These are phyloP conservation scores for Alternaria brassicicola DNA, from an alignment of 2,329 filamentous ascomycete species.

Conservation along the genomic window DNA sequence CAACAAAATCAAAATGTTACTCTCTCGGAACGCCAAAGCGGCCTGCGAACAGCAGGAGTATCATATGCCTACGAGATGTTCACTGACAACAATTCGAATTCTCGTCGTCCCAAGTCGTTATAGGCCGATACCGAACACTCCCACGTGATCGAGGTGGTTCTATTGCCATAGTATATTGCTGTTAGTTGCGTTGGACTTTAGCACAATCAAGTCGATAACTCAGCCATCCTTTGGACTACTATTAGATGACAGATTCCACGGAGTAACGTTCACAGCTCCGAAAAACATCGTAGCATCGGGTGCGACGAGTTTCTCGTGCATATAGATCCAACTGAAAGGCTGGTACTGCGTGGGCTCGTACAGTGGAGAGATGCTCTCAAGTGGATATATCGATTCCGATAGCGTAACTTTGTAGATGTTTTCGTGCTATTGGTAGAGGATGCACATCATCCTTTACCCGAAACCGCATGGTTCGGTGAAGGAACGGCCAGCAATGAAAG, in stretches of 20 bases:
- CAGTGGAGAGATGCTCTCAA: constrained; percentile 6
- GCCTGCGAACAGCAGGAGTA: not conserved
- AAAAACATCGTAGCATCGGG: constrained; percentile 13
- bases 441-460: not conserved
- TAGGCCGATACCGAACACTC: not conserved
- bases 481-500: not conserved
- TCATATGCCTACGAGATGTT: not conserved
- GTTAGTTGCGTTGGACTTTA: constrained; percentile 13
- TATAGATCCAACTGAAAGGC: constrained; percentile 13
- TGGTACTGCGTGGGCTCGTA: constrained; percentile 13
- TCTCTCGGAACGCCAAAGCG: not conserved
- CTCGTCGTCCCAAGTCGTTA: not conserved
- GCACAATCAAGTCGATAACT: not conserved
- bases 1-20: not conserved
- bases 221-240: constrained; percentile 1
- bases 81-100: not conserved
- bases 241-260: constrained; percentile 13
- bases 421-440: constrained; percentile 4
- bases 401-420: constrained; percentile 5
- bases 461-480: constrained; percentile 2
- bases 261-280: constrained; percentile 12
- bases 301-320: constrained; percentile 17
- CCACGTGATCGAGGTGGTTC: constrained; percentile 16
- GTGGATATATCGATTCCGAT: not conserved
- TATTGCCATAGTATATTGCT: constrained; percentile 15